Conservation (phyloP, 2,329 filamentous ascomycete species). For the Botrytis cinerea region DNA sequence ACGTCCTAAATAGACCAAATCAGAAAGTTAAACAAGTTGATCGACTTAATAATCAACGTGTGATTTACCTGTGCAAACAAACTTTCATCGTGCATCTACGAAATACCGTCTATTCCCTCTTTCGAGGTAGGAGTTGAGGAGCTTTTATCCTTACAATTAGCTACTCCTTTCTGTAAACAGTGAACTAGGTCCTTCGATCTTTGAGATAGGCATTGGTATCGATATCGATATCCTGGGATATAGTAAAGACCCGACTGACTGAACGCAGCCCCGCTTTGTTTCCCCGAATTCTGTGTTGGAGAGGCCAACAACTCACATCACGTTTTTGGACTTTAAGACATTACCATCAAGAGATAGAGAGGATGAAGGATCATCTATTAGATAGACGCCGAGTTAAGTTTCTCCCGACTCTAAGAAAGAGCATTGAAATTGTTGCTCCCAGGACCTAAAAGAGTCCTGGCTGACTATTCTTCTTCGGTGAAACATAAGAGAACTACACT, state of each 20-base stretch:
- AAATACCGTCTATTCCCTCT: not conserved
- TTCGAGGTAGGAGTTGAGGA: not conserved
- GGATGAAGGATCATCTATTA: not conserved
- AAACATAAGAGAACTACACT: not conserved
- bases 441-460: not conserved
- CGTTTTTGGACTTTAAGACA: not conserved
- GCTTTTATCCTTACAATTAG: not conserved
- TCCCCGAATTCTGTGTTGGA: not conserved
- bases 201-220: not conserved
- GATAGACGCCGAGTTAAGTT: not conserved
- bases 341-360: not conserved
- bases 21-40: not conserved
- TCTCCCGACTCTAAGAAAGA: not conserved
- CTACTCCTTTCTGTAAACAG: not conserved
- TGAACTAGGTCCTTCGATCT: not conserved
- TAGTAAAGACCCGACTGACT: constrained; percentile 7
- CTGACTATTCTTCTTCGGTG: not conserved
- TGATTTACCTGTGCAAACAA: not conserved
- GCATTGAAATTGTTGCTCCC: not conserved
- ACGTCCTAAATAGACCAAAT: not conserved
- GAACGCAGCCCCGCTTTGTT: not conserved
- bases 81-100: not conserved
- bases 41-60: not conserved
- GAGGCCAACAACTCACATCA: not conserved
- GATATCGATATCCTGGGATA: not conserved